phyloP scores from a whole-genome alignment of 2,329 filamentous ascomycete genomes.

The Lecanosticta acicola region DNA sequence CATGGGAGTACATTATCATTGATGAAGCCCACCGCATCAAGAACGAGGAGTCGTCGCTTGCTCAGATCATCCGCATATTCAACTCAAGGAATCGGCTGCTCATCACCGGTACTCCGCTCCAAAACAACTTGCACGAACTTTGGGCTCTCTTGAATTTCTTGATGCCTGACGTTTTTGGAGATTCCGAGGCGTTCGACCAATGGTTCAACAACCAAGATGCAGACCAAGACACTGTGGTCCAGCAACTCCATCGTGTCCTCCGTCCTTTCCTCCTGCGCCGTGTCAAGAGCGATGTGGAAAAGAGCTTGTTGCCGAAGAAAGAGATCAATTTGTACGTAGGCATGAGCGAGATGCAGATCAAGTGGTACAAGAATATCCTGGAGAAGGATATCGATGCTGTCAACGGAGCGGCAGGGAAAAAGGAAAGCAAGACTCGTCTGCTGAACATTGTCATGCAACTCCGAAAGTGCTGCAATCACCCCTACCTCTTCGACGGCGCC shows the following conservation, averaged over 20 bases:
- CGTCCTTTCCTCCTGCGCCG: conserved; percentile 90
- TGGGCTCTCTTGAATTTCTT: conserved; percentile 98
- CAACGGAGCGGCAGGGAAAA: conserved; percentile 91
- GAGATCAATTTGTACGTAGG: conserved; percentile 95
- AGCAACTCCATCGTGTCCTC: conserved; percentile 88
- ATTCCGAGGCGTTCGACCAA: conserved; percentile 92
- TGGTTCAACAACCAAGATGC: conserved; percentile 91
- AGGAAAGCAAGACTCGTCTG: conserved; percentile 93
- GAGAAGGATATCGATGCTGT: conserved; percentile 99
- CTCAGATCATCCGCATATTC: conserved; percentile 94
- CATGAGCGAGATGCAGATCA: conserved; percentile 98
- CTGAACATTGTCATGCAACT: conserved; percentile 99
- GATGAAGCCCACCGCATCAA: conserved; percentile 98
- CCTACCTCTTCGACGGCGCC: conserved; percentile 94
- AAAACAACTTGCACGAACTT: conserved; percentile 96
- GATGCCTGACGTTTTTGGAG: conserved; percentile 95
- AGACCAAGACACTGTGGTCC: conserved; percentile 91
- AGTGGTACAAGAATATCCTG: conserved; percentile 98
- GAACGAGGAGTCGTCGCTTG: conserved; percentile 95
- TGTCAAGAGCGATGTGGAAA: conserved; percentile 96
- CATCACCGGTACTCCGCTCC: conserved; percentile 92
- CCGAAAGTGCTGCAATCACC: conserved; percentile 97
- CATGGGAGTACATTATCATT: conserved; percentile 99
- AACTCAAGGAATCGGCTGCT: conserved; percentile 90
- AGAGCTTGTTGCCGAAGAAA: conserved; percentile 94